A percentile compares a stretch with the other conserved stretches of the same genome.
These are phyloP conservation scores for Trichophyton simii DNA, from an alignment of 2,329 filamentous ascomycete genomes.

Conservation along the genomic window DNA sequence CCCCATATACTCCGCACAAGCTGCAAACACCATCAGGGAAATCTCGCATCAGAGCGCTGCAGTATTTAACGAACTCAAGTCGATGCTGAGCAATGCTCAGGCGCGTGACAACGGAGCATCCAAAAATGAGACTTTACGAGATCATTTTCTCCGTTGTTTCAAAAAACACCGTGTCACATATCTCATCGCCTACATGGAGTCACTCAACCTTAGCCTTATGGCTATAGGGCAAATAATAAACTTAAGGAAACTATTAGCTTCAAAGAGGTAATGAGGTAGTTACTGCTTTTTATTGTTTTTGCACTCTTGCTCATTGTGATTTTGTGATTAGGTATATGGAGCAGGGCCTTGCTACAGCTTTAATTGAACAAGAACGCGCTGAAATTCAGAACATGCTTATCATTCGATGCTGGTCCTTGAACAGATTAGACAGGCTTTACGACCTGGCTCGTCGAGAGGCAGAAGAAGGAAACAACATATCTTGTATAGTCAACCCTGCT, in stretches of 20 bases:
- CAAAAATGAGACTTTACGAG: conserved; percentile 20
- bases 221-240: conserved; percentile 30
- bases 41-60: conserved; percentile 29
- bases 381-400: conserved; percentile 35
- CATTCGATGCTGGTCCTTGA: conserved; percentile 31
- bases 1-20: conserved; percentile 23
- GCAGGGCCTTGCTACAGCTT: background rate
- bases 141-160: conserved; percentile 31
- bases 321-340: background rate
- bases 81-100: conserved; percentile 29
- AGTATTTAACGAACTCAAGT: conserved; percentile 32
- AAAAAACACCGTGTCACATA: conserved; percentile 32
- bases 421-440: conserved; percentile 27
- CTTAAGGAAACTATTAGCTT: conserved; percentile 24
- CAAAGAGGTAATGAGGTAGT: conserved; percentile 14
- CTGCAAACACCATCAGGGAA: conserved; percentile 25
- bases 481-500: background rate
- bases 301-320: background rate
- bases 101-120: conserved; percentile 17
- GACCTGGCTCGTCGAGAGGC: conserved; percentile 26
- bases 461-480: conserved; percentile 16
- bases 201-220: conserved; percentile 29
- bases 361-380: conserved; percentile 26
- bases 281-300: background rate
- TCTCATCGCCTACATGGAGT: conserved; percentile 30